Base-by-base conservation (phyloP, 306 rosid species). In the Cucurbita ficifolia region DNA sequence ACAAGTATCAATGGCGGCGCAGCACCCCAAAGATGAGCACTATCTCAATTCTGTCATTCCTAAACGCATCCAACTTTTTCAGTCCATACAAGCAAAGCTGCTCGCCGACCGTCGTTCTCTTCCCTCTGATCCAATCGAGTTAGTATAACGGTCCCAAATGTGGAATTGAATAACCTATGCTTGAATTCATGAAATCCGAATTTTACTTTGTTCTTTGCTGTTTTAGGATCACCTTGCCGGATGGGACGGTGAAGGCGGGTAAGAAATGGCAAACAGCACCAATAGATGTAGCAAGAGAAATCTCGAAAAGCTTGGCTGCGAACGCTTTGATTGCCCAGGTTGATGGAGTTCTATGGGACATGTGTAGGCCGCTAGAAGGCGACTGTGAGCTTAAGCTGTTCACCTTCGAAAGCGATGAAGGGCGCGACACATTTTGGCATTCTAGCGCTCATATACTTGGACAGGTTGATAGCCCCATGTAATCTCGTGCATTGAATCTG, bases 391-490 rank as follows among this genome's bases (percentile, higher is more conserved):
- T 93, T 17, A 83, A 85, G 90, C 78, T 94, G 49, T 90, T 81
- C 79, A 90, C 81, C 54, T 94, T 90, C 60, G 88, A 87, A 0
- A 81, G 77, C n/a, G 96, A 90, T n/a, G 97, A 87, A 81, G 98
- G 98, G 2, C 88, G 98, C 4, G 97, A 94, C 62, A 94, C 97
- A 33, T 90, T 94, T 81, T 94, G 98, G 98, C 98, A 94, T 80
- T 94, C 98, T 33, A 90, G 98, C 46, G 98, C 98, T 21, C 98
- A 94, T 80, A 94, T 94, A 87, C 96, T 94, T 14, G 97, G 98
- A 69, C 87, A 94, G 96, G 97, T 93, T 1, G 19, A 8, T 43
- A n/a, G 35, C 63, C 24, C n/a, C 3, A 14, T 18, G 1, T 21
- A 61, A 59, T 58, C 22, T 16, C 18, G 16, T 17, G 51, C 17